Conservation (phyloP, 1,284 basidiomycete genomes). For the Sporisorium sorghi region DNA sequence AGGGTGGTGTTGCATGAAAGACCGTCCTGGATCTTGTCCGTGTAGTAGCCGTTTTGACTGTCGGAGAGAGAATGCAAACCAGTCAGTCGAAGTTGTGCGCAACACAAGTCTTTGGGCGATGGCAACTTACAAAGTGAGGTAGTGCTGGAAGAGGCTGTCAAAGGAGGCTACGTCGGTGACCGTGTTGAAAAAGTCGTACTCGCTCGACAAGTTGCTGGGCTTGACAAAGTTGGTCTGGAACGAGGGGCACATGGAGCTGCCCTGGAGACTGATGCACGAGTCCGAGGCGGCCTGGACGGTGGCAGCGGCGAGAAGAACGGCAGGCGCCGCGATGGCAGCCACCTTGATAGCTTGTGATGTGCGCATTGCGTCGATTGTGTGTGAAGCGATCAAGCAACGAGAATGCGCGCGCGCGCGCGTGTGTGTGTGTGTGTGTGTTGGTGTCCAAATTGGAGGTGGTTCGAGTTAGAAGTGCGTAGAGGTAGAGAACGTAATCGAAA, state of each 20-base stretch:
- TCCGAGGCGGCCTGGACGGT: slow-evolving; percentile 40
- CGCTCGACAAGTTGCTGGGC: slow-evolving; percentile 68
- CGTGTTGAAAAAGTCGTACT: slow-evolving; percentile 67
- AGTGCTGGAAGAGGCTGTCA: slow-evolving; percentile 69
- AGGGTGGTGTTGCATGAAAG: slow-evolving; percentile 60
- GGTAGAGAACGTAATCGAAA: slow-evolving; percentile 7
- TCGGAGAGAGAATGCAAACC: not conserved
- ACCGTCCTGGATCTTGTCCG: slow-evolving; percentile 49
- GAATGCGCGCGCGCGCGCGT: no score
- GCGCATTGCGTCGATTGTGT: slow-evolving; percentile 27
- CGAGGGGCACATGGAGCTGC: slow-evolving; percentile 56
- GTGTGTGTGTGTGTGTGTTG: not conserved
- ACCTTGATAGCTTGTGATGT: slow-evolving; percentile 35
- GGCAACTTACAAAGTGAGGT: slow-evolving; percentile 65
- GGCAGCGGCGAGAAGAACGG: slow-evolving; percentile 25
- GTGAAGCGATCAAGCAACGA: not conserved
- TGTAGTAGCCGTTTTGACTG: slow-evolving; percentile 64
- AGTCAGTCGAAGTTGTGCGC: not conserved
- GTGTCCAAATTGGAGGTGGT: not conserved
- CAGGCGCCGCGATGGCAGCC: slow-evolving; percentile 37
- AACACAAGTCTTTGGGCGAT: not conserved
- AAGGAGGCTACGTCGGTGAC: slow-evolving; percentile 70
- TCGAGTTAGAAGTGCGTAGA: slow-evolving; percentile 6
- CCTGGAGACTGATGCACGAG: slow-evolving; percentile 55
- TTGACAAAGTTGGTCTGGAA: slow-evolving; percentile 65